Evolutionary conservation across 768 basidiomycete species (phyloP), one percentile per base, ranked within the genome.

Genomic region (Amanita thiersii): DNA sequence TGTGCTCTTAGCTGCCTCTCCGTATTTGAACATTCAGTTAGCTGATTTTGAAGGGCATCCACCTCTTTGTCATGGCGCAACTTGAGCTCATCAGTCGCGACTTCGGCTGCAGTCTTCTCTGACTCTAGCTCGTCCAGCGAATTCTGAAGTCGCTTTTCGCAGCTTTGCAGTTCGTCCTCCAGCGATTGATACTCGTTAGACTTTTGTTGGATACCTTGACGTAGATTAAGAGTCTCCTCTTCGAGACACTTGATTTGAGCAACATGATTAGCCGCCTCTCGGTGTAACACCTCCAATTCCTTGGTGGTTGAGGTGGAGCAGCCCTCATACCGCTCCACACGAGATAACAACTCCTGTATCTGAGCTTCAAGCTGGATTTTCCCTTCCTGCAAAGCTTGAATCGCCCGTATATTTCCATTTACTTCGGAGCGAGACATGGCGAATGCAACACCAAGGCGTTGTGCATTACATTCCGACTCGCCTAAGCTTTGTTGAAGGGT

Each of bases 11-110:
- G 12, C 28, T 44, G 26, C 15, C 25, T 21, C 28, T 38, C 14
- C 6, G 37, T 17, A 11, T 38, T 11, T 6, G 43, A 30, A 14
- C 17, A 15, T 19, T 63, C 55, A 6, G 56, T 51, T n/a, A 74
- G 56, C 28, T 55, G 68, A 12, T 52, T 49, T 37, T 63, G 63
- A 17, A 75, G 43, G 15, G 51, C 52, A 4, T 53, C 56, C 41
- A 72, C 45, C 24, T 66, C 65, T 37, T 60, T 56, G 3, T 60
- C 52, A 34, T 71, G 66, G 39, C 58, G 53, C 25, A 61, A 53
- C 39, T 55, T 59, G 30, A 72, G 51, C 31, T 54, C 49, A 14
- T 48, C 55, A 5, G 68, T 31, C 23, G 60, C 53, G 24, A 50
- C 49, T 31, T 59, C 54, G 5, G 51, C 46, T 32, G 53, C 53